phyloP scores from a whole-genome alignment of 345 rosid genomes.

The Salix arbutifolia region DNA sequence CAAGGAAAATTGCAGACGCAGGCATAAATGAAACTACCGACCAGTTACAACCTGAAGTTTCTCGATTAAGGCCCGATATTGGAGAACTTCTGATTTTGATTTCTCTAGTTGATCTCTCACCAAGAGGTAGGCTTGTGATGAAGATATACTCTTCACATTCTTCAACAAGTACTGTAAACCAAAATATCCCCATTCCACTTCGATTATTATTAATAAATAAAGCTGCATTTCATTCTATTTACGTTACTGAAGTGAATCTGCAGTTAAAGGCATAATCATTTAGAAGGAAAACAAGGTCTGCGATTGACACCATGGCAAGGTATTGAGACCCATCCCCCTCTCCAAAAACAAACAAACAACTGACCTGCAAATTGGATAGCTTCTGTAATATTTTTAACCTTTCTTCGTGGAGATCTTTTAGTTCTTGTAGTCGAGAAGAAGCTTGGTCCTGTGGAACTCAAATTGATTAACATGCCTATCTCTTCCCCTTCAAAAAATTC shows the following conservation, averaged over 20 bases:
- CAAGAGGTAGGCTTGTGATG: slow-evolving; percentile 58
- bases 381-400: slow-evolving; percentile 60
- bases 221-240: slow-evolving; percentile 21
- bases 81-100: slow-evolving; percentile 60
- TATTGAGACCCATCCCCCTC: neutral
- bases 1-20: slow-evolving; percentile 17
- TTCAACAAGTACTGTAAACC: slow-evolving; percentile 62
- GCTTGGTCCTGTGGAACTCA: slow-evolving; percentile 62
- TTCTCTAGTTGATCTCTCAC: slow-evolving; percentile 69
- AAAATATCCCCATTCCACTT: slow-evolving; percentile 22
- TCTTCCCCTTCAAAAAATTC: slow-evolving; percentile 15
- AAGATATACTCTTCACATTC: slow-evolving; percentile 57
- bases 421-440: slow-evolving; percentile 57
- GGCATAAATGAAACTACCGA: slow-evolving; percentile 47
- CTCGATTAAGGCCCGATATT: slow-evolving; percentile 68
- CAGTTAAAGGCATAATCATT: slow-evolving; percentile 16
- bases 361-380: slow-evolving; percentile 64
- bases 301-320: neutral
- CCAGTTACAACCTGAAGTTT: slow-evolving; percentile 94
- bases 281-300: slow-evolving; percentile 10
- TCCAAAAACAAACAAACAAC: neutral
- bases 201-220: slow-evolving; percentile 9
- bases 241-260: slow-evolving; percentile 11
- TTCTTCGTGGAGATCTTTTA: slow-evolving; percentile 69
- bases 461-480: slow-evolving; percentile 13